Conservation (phyloP, 495 filamentous ascomycete species). For the Podospora tetraspora region DNA sequence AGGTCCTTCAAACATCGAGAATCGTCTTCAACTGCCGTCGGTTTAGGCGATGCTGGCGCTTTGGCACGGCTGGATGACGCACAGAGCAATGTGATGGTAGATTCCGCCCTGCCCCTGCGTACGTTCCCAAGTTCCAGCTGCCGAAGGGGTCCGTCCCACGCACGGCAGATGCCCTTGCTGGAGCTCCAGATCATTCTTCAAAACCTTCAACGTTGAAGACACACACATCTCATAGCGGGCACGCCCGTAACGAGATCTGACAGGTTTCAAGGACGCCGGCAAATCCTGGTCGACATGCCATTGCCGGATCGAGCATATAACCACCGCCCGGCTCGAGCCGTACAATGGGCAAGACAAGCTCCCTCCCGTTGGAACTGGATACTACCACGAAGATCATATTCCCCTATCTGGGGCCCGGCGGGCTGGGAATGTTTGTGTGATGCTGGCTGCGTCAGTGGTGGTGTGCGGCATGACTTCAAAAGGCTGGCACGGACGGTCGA, state of each 20-base stretch:
- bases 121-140: neutral
- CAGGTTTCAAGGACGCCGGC: neutral
- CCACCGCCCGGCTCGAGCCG: neutral
- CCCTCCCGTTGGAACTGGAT: neutral
- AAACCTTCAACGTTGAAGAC: neutral
- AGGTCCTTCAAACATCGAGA: neutral
- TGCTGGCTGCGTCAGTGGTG: neutral
- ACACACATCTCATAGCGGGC: neutral
- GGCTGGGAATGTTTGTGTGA: neutral
- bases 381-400: neutral
- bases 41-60: neutral
- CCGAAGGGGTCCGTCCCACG: neutral
- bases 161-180: neutral
- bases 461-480: slow-evolving; percentile 2
- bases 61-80: neutral
- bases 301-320: neutral
- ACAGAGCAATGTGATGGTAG: neutral
- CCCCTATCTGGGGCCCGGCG: neutral
- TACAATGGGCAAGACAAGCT: neutral
- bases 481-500: slow-evolving; percentile 8
- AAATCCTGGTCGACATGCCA: neutral
- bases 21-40: neutral
- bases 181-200: neutral
- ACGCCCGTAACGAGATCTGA: neutral
- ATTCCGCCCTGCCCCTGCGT: neutral